A percentile compares a stretch with the other conserved stretches of the same genome.
Conservation (phyloP, 2,329 filamentous ascomycete species). For the Hypoxylon sp. region DNA sequence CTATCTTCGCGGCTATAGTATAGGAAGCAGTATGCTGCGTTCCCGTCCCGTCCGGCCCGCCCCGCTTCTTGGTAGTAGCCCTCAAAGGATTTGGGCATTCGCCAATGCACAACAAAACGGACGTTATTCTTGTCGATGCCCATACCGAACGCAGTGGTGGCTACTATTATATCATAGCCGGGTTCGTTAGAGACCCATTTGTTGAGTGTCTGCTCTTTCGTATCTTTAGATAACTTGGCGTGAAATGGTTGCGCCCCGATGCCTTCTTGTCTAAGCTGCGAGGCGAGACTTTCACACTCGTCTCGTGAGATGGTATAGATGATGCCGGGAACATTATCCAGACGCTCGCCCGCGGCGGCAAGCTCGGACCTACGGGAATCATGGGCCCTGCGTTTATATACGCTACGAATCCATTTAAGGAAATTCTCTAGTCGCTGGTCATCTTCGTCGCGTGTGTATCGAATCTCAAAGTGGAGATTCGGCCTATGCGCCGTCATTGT, state of each 20-base stretch:
- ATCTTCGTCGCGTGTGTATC: constrained; percentile 80
- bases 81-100: constrained; percentile 91
- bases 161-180: constrained; percentile 91
- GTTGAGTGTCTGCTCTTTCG: constrained; percentile 74
- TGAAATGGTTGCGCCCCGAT: constrained; percentile 80
- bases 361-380: constrained; percentile 69
- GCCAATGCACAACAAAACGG: constrained; percentile 94
- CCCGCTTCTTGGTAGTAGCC: constrained; percentile 97
- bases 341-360: constrained; percentile 59
- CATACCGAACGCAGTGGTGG: constrained; percentile 97
- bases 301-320: constrained; percentile 80
- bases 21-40: constrained; percentile 84
- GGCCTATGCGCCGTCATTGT: constrained; percentile 83
- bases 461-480: constrained; percentile 90
- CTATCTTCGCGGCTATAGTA: constrained; percentile 92
- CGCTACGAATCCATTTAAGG: constrained; percentile 76
- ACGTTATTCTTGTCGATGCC: constrained; percentile 96
- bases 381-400: constrained; percentile 72
- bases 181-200: constrained; percentile 77
- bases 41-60: constrained; percentile 87
- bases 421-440: constrained; percentile 78
- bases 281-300: constrained; percentile 76
- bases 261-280: constrained; percentile 70
- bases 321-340: constrained; percentile 75
- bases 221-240: constrained; percentile 71